phyloP scores from a whole-genome alignment of 2,329 filamentous ascomycete species.

The Fusarium sp. region DNA sequence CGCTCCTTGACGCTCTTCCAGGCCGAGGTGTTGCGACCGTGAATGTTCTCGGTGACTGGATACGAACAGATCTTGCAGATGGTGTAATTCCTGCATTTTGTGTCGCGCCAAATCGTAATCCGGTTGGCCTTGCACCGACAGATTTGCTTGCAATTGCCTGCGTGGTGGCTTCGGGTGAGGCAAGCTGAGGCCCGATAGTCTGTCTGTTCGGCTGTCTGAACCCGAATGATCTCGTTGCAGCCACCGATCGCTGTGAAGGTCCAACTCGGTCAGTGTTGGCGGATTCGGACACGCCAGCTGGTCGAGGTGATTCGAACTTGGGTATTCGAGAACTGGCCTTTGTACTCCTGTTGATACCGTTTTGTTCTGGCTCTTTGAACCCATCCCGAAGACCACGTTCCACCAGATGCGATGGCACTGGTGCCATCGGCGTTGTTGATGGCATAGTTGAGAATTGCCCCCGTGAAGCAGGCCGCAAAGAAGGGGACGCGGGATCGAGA shows the following conservation, averaged over 20 bases:
- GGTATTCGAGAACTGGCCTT: slow-evolving; percentile 16
- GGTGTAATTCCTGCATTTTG: slow-evolving; percentile 22
- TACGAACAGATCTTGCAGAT: slow-evolving; percentile 40
- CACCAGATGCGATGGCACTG: slow-evolving; percentile 59
- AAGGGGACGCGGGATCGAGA: slow-evolving; percentile 32
- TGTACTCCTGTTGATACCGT: background rate
- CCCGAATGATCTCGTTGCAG: slow-evolving; percentile 21
- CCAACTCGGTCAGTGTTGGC: background rate
- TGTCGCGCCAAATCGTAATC: slow-evolving; percentile 21
- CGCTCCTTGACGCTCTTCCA: slow-evolving; percentile 9
- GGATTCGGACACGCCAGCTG: slow-evolving; percentile 5
- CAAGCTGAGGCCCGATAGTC: slow-evolving; percentile 15
- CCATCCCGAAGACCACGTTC: slow-evolving; percentile 50
- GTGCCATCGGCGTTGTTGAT: slow-evolving; percentile 58
- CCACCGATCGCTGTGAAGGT: slow-evolving; percentile 10
- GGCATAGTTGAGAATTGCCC: slow-evolving; percentile 44
- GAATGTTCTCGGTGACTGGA: slow-evolving; percentile 40
- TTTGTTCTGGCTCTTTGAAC: slow-evolving; percentile 16
- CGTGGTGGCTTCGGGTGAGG: slow-evolving; percentile 16
- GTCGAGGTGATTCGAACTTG: slow-evolving; percentile 9
- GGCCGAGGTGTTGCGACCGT: slow-evolving; percentile 21
- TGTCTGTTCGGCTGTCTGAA: slow-evolving; percentile 18
- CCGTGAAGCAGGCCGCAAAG: slow-evolving; percentile 33
- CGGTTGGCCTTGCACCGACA: slow-evolving; percentile 30
- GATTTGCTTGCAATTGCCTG: slow-evolving; percentile 32